These are phyloP conservation scores for Jatropha multifida DNA, from an alignment of 441 rosid species.

Conservation along the genomic window DNA sequence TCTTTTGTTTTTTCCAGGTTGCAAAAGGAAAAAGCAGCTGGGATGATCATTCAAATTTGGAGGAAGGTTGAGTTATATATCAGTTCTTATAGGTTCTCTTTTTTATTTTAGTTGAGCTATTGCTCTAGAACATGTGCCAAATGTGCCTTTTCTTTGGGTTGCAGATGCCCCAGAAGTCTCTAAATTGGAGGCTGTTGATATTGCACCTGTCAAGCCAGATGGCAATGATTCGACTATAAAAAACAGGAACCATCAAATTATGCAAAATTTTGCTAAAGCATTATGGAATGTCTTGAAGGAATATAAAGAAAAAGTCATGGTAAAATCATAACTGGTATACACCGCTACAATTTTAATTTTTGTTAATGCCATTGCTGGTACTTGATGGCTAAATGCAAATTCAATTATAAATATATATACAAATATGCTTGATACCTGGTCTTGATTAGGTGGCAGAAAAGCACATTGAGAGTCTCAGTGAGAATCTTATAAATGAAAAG, in stretches of 20 bases:
- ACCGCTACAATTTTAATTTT: slow-evolving; percentile 8
- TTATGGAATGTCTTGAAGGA: slow-evolving; percentile 80
- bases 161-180: slow-evolving; percentile 33
- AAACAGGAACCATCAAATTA: slow-evolving; percentile 53
- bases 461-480: slow-evolving; percentile 53
- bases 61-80: slow-evolving; percentile 38
- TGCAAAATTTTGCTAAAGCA: slow-evolving; percentile 71
- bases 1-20: slow-evolving; percentile 34
- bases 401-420: slow-evolving; percentile 8
- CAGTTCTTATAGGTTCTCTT: slow-evolving; percentile 6
- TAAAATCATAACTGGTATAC: slow-evolving; percentile 21
- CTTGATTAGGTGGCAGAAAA: slow-evolving; percentile 63
- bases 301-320: slow-evolving; percentile 69
- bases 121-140: background rate
- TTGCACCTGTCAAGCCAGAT: slow-evolving; percentile 24
- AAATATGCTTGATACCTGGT: slow-evolving; percentile 5
- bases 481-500: slow-evolving; percentile 52
- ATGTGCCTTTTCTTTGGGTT: slow-evolving; percentile 13
- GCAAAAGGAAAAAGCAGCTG: slow-evolving; percentile 36
- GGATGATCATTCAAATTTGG: slow-evolving; percentile 27
- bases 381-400: slow-evolving; percentile 12
- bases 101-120: slow-evolving; percentile 9
- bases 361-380: background rate
- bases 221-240: slow-evolving; percentile 28
- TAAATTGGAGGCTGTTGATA: slow-evolving; percentile 25